Conservation (phyloP, 352 stramenopile genomes). For the Phytophthora palmivora region DNA sequence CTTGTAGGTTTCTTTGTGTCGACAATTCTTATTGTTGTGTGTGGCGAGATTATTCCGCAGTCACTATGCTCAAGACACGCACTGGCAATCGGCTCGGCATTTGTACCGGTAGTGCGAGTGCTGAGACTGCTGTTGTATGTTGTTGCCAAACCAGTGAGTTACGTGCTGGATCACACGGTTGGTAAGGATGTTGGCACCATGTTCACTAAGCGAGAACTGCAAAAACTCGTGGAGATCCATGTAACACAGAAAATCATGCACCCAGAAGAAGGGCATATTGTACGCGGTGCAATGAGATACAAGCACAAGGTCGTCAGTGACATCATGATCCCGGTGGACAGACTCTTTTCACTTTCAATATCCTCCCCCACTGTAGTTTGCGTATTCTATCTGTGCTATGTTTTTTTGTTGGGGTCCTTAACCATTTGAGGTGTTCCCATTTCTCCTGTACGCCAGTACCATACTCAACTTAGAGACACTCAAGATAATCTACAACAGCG, state of each 20-base stretch:
- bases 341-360: conserved; percentile 81
- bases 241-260: conserved; percentile 92
- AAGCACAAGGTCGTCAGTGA: conserved; percentile 82
- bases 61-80: conserved; percentile 95
- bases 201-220: conserved; percentile 94
- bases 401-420: conserved; percentile 19
- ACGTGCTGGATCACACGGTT: conserved; percentile 92
- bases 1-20: conserved; percentile 95
- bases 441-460: conserved; percentile 46
- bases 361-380: conserved; percentile 37
- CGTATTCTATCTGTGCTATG: conserved; percentile 19
- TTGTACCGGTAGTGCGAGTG: conserved; percentile 93
- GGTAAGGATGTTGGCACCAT: conserved; percentile 96
- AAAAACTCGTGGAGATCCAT: conserved; percentile 97
- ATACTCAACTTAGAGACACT: conserved; percentile 62
- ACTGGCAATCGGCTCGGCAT: conserved; percentile 66
- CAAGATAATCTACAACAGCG: conserved; percentile 88
- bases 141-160: conserved; percentile 91
- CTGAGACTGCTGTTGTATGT: conserved; percentile 93
- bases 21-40: conserved; percentile 95
- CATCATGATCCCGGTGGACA: conserved; percentile 93
- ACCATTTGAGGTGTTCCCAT: conserved; percentile 35
- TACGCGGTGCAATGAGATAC: conserved; percentile 89
- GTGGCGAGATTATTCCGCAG: conserved; percentile 94
- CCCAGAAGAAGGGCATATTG: conserved; percentile 95